Percentiles rank a stretch among this genome's conserved stretches.
Evolutionary conservation across 768 basidiomycete genomes (phyloP).

Genomic region (Termitomyces sp.): DNA sequence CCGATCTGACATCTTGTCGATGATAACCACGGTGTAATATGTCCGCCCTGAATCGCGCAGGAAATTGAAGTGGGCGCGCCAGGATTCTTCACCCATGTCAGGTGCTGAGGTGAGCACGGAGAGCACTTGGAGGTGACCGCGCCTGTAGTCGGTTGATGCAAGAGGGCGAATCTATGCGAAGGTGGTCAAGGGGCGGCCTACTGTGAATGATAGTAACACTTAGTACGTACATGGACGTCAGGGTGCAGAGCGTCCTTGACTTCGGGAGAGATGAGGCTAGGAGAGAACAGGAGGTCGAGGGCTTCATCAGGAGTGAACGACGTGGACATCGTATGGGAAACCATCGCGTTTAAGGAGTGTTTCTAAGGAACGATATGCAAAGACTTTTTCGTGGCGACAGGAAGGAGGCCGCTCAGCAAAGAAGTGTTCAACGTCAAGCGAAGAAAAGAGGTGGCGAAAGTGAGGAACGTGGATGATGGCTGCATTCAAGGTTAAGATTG

Average conservation of each 20-base stretch:
- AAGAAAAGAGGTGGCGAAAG: neutral
- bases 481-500: no score
- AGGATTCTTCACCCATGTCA: conserved; percentile 61
- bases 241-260: conserved; percentile 54
- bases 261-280: conserved; percentile 62
- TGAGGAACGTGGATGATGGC: neutral
- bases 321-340: conserved; percentile 6
- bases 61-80: conserved; percentile 62
- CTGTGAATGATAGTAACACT: neutral
- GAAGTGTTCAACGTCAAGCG: neutral
- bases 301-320: conserved; percentile 52
- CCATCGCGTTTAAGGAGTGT: conserved; percentile 11
- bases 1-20: conserved; percentile 65
- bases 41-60: conserved; percentile 50
- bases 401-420: neutral
- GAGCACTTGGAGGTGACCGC: conserved; percentile 83
- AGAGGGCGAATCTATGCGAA: conserved; percentile 80
- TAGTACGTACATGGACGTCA: conserved; percentile 37
- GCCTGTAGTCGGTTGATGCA: conserved; percentile 73
- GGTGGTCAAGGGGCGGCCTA: neutral
- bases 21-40: conserved; percentile 84
- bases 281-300: conserved; percentile 77
- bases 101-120: conserved; percentile 69
- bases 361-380: conserved; percentile 1
- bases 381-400: neutral